Evolutionary conservation across 768 basidiomycete genomes (phyloP).

Genomic region (Termitomyces bulborhizus): DNA sequence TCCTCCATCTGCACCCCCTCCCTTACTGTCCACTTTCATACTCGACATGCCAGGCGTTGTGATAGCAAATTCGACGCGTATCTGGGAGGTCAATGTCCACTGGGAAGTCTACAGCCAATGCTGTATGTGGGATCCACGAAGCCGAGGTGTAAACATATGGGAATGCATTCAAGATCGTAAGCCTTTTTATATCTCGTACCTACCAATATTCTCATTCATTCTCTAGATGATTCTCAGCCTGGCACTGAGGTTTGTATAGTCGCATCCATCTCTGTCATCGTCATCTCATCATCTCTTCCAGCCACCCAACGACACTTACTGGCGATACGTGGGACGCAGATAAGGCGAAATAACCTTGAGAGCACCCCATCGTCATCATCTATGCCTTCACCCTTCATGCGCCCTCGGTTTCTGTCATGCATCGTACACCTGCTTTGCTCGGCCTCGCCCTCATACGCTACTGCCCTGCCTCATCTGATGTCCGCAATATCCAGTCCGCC

Average conservation of each 20-base stretch:
- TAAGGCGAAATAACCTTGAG: conserved; percentile 15
- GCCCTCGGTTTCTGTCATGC: neutral
- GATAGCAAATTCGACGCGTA: conserved; percentile 60
- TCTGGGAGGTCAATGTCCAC: conserved; percentile 64
- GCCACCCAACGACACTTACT: conserved; percentile 39
- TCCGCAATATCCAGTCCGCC: neutral
- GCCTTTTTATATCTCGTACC: conserved; percentile 22
- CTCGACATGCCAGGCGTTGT: conserved; percentile 36
- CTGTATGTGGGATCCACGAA: conserved; percentile 62
- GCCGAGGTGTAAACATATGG: conserved; percentile 69
- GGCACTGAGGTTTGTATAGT: conserved; percentile 30
- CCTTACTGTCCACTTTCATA: conserved; percentile 1
- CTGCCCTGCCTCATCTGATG: neutral
- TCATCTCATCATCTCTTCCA: conserved; percentile 12
- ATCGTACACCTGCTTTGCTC: neutral
- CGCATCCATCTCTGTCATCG: neutral
- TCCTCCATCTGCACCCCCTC: neutral
- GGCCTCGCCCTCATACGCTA: neutral
- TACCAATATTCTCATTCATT: neutral
- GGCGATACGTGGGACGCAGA: conserved; percentile 44
- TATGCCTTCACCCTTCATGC: conserved; percentile 11
- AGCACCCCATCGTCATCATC: conserved; percentile 6
- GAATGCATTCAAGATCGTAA: conserved; percentile 67
- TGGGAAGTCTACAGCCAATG: conserved; percentile 66
- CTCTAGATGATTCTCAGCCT: conserved; percentile 52